phyloP scores from a whole-genome alignment of 2,329 filamentous ascomycete species.

The Xylaria sp. region DNA sequence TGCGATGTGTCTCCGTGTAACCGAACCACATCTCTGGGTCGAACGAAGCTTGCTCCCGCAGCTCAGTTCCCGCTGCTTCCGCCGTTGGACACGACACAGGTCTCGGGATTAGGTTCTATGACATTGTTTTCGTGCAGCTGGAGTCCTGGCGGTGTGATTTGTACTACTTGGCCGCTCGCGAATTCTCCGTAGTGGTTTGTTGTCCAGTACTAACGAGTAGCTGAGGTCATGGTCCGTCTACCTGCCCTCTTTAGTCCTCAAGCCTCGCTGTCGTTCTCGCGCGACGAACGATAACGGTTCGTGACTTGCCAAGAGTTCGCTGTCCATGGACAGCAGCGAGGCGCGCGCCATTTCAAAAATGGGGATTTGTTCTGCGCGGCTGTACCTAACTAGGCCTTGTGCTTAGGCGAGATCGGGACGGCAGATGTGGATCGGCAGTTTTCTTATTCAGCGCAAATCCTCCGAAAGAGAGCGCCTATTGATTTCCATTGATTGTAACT shows the following conservation, averaged over 20 bases:
- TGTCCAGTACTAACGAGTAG: background rate
- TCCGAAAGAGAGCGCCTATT: conserved; percentile 10
- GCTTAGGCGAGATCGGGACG: conserved; percentile 37
- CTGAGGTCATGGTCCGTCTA: conserved; percentile 6
- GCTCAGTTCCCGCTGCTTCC: conserved; percentile 17
- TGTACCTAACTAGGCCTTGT: conserved; percentile 13
- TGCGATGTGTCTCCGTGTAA: conserved; percentile 31
- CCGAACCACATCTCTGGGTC: conserved; percentile 31
- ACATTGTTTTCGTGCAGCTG: conserved; percentile 18
- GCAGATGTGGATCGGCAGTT: conserved; percentile 37
- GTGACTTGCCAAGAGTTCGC: conserved; percentile 26
- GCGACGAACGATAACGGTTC: background rate
- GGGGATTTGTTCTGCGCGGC: conserved; percentile 26
- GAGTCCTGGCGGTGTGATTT: conserved; percentile 27
- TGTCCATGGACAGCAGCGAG: conserved; percentile 22
- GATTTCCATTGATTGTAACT: conserved; percentile 5
- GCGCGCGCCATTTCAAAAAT: conserved; percentile 24
- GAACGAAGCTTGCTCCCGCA: conserved; percentile 23
- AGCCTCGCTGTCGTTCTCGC: background rate
- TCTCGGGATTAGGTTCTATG: conserved; percentile 1
- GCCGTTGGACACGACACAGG: conserved; percentile 22
- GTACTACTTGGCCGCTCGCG: conserved; percentile 16
- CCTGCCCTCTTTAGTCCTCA: conserved; percentile 8
- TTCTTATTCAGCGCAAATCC: conserved; percentile 23
- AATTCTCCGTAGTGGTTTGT: conserved; percentile 24